Evolutionary conservation across 1,284 basidiomycete species (phyloP).

Genomic region (Cryptococcus sp.): DNA sequence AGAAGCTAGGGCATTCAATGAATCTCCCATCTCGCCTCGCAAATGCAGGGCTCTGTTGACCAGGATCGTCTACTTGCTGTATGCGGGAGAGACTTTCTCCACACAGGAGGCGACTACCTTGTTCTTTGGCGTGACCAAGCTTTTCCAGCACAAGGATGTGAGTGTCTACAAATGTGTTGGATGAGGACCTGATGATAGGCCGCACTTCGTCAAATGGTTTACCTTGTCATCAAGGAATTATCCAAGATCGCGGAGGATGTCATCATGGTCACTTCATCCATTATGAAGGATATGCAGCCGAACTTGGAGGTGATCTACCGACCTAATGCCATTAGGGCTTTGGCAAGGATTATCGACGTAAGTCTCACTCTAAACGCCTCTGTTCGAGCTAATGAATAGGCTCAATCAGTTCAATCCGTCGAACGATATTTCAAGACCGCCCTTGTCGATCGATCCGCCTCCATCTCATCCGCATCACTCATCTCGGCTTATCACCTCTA

Average conservation of each 20-base stretch:
- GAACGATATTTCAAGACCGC: conserved; percentile 99
- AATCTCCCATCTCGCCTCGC: conserved; percentile 93
- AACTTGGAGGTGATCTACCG: conserved; percentile 98
- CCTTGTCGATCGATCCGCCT: conserved; percentile 94
- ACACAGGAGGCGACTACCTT: conserved; percentile 95
- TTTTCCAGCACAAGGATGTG: conserved; percentile 99
- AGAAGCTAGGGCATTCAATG: conserved; percentile 98
- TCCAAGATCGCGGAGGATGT: conserved; percentile 96
- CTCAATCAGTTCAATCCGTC: conserved; percentile 75
- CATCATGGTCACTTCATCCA: conserved; percentile 99
- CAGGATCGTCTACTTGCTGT: conserved; percentile 92
- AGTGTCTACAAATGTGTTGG: conserved; percentile 47
- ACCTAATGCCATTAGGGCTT: conserved; percentile 93
- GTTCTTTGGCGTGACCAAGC: conserved; percentile 98
- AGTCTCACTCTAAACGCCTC: conserved; percentile 43
- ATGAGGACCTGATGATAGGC: conserved; percentile 54
- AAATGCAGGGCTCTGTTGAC: conserved; percentile 96
- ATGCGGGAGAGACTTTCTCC: conserved; percentile 90
- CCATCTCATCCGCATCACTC: conserved; percentile 92
- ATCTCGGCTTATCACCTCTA: conserved; percentile 97
- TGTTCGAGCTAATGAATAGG: conserved; percentile 22
- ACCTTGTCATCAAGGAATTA: conserved; percentile 97
- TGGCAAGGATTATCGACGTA: conserved; percentile 96
- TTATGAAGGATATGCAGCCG: conserved; percentile 99
- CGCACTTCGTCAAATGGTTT: conserved; percentile 95